Percentiles rank a stretch among this genome's conserved stretches.
Conservation (phyloP, 164 flowering plant species). For the Hamamelis virginiana region DNA sequence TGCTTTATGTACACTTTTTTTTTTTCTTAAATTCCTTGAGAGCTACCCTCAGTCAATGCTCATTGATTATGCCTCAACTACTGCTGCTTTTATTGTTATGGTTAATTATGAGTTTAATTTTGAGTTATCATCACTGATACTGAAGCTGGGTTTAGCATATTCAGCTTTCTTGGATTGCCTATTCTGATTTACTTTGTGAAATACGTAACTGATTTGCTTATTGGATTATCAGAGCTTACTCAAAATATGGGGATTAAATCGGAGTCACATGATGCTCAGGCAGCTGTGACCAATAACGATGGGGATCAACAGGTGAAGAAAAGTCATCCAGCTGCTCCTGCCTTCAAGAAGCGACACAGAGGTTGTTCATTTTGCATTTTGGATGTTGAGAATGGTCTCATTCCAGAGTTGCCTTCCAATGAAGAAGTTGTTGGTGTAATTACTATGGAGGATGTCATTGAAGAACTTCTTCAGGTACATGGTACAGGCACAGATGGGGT, state of each 20-base stretch:
- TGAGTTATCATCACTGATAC: background rate
- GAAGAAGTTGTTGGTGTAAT: slow-evolving; percentile 90
- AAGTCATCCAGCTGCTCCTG: slow-evolving; percentile 42
- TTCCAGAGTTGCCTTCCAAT: slow-evolving; percentile 66
- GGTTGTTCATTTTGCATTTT: slow-evolving; percentile 81
- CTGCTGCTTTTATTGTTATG: too few species aligned
- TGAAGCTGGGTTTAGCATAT: background rate
- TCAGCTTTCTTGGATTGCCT: background rate
- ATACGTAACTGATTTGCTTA: background rate
- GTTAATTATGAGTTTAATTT: background rate
- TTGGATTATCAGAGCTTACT: slow-evolving; percentile 18
- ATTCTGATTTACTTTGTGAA: background rate
- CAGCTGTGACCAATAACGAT: slow-evolving; percentile 27
- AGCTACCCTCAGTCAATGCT: too few species aligned
- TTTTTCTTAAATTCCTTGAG: too few species aligned
- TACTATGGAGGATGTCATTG: slow-evolving; percentile 97
- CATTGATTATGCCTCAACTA: too few species aligned
- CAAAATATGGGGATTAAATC: slow-evolving; percentile 26
- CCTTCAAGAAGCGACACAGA: slow-evolving; percentile 70
- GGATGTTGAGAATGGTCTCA: slow-evolving; percentile 65
- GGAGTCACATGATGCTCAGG: slow-evolving; percentile 26
- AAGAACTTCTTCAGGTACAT: slow-evolving; percentile 95
- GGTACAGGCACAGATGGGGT: background rate
- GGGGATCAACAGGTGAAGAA: slow-evolving; percentile 41
- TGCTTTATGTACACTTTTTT: too few species aligned